Evolutionary conservation across 768 basidiomycete genomes (phyloP), one percentile per base, ranked within the genome.

Genomic region (Rhizopogon vesiculosus): DNA sequence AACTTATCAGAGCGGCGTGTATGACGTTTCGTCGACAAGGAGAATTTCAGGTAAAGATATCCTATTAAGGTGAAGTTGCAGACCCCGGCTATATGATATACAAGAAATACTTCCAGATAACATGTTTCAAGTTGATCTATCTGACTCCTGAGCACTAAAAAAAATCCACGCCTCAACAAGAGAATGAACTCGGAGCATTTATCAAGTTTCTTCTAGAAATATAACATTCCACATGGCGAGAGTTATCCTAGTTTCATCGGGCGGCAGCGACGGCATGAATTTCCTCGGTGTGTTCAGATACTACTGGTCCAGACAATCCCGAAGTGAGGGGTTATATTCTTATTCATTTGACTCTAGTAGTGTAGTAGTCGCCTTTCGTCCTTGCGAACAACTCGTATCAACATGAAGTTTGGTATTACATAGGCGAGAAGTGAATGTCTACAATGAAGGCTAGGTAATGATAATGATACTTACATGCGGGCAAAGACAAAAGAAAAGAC

Each of bases 301-400:
- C 7, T 77, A 79, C 53, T 78, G 73, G 76, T 64, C 73, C n/a
- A 77, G 74, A 78, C 75, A 22, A 41, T n/a, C 28, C 25, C 28
- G 16, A 16, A 16, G 44, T 25, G 13, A 4, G 3, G 25, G 15
- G 15, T 25, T 28, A 44, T 43, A 22, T 29, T 29, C 9, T 31
- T 31, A 33, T 31, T 46, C 45, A 12, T 13, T 31, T 28, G 45
- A 31, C n/a, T 46, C 45, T 33, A 18, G 7, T 18, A 35, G 18
- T 35, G n/a, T 31, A 35, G 18, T 35, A 13, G 7, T 18, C 33
- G 18, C 18, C 18, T 42, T 31, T 31, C 31, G 8, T 31, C 31
- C 31, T 31, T 31, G 31, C 31, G 9, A 31, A 31, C 8, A 31
- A 31, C 31, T 31, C 31, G 7, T 25, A 25, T 31, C 9, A 31